Conservation (phyloP, 352 stramenopile species). For the Peronosclerospora sorghi region DNA sequence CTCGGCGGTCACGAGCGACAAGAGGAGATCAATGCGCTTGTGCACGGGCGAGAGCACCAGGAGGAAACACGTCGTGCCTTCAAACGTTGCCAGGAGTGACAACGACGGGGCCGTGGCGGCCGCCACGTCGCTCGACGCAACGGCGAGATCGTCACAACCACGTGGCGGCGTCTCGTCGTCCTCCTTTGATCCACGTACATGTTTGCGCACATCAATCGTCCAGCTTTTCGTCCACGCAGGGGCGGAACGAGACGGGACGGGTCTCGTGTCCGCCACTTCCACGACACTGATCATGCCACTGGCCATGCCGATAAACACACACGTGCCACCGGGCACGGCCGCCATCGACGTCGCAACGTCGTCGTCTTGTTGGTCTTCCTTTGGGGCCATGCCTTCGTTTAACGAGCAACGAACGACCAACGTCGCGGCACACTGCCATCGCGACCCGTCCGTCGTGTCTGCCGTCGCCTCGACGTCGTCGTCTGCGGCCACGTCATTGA, state of each 20-base stretch:
- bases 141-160: slow-evolving; percentile 49
- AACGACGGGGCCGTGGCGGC: slow-evolving; percentile 21
- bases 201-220: slow-evolving; percentile 69
- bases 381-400: slow-evolving; percentile 37
- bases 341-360: slow-evolving; percentile 41
- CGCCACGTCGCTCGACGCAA: slow-evolving; percentile 28
- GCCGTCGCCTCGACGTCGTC: neutral
- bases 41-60: slow-evolving; percentile 43
- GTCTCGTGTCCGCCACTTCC: slow-evolving; percentile 25
- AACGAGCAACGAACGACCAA: slow-evolving; percentile 49
- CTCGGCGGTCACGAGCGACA: slow-evolving; percentile 62
- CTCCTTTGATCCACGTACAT: slow-evolving; percentile 23
- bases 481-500: neutral
- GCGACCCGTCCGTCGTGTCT: slow-evolving; percentile 1
- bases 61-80: slow-evolving; percentile 74
- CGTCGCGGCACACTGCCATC: slow-evolving; percentile 14
- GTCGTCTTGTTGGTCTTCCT: slow-evolving; percentile 32
- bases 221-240: slow-evolving; percentile 33
- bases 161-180: slow-evolving; percentile 16
- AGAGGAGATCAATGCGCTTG: slow-evolving; percentile 61
- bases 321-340: slow-evolving; percentile 37
- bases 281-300: slow-evolving; percentile 63
- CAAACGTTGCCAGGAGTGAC: slow-evolving; percentile 57
- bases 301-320: slow-evolving; percentile 63
- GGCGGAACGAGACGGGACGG: slow-evolving; percentile 23